A percentile compares a stretch with the other conserved stretches of the same genome.
Conservation (phyloP, 176 grass and related monocot species). For the Zoysia japonica region DNA sequence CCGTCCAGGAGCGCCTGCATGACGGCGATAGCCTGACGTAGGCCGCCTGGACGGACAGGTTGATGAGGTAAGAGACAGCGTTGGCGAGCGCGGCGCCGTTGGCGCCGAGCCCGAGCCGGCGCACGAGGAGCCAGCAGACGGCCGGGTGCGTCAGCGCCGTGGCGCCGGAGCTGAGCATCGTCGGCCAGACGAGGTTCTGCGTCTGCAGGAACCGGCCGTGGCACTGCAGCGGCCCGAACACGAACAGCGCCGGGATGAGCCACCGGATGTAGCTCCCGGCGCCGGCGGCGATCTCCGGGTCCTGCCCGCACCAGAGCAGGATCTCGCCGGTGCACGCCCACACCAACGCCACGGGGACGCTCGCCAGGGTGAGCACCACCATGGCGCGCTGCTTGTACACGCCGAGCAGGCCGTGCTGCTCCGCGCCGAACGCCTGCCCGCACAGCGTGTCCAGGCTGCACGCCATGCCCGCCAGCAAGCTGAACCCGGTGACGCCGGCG, state of each 20-base stretch:
- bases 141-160: constrained; percentile 43
- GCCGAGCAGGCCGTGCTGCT: constrained; percentile 36
- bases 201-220: constrained; percentile 41
- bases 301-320: constrained; percentile 42
- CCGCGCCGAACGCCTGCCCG: constrained; percentile 52
- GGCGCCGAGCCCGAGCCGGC: constrained; percentile 24
- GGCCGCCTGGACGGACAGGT: constrained; percentile 21
- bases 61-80: constrained; percentile 40
- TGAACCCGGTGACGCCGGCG: constrained; percentile 25
- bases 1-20: constrained; percentile 42
- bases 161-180: constrained; percentile 40
- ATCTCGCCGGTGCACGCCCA: constrained; percentile 45
- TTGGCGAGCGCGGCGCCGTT: constrained; percentile 48
- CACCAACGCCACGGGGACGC: constrained; percentile 33
- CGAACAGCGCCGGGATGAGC: constrained; percentile 46
- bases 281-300: constrained; percentile 37
- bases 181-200: constrained; percentile 46
- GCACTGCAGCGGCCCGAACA: constrained; percentile 44
- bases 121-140: constrained; percentile 62
- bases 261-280: constrained; percentile 47
- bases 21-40: constrained; percentile 44
- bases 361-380: constrained; percentile 39
- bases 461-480: constrained; percentile 21
- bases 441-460: constrained; percentile 38
- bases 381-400: constrained; percentile 55